phyloP scores from a whole-genome alignment of 169 alveolate species.

The Plasmodium cynomolgi region DNA sequence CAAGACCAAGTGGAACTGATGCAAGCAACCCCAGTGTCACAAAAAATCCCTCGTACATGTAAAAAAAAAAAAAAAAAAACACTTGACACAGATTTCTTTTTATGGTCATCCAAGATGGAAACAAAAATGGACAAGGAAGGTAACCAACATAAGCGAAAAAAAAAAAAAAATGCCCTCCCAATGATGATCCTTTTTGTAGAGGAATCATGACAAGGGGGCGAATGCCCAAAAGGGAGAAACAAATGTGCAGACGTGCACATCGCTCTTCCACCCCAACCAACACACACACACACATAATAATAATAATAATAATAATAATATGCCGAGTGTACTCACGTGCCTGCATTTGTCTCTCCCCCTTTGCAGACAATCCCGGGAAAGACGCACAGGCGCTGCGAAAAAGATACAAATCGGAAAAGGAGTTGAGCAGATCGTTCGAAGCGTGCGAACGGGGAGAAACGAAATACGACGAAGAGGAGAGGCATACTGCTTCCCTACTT shows the following conservation, averaged over 20 bases:
- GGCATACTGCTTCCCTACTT: background rate
- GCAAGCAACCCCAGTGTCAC: background rate
- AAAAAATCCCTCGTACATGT: background rate
- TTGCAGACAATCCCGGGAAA: background rate
- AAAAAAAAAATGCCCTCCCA: background rate
- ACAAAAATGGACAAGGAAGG: background rate
- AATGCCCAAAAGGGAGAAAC: background rate
- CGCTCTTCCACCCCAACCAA: background rate
- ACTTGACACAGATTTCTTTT: background rate
- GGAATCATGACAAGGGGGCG: background rate
- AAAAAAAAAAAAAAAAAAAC: background rate
- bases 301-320: too few species aligned
- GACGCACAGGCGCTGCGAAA: background rate
- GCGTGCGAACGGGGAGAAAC: background rate
- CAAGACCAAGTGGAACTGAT: background rate
- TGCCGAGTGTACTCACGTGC: background rate
- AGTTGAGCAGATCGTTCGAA: background rate
- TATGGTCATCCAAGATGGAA: background rate
- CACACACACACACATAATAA: background rate
- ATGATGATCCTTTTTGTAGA: background rate
- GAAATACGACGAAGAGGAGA: slow-evolving; percentile 13
- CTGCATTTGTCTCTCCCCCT: background rate
- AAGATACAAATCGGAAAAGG: slow-evolving; percentile 2
- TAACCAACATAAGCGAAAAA: background rate
- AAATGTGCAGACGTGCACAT: background rate